A percentile compares a stretch with the other conserved stretches of the same genome.
These are phyloP conservation scores for Hemileia vastatrix DNA, from an alignment of 1,284 basidiomycete species.

Conservation along the genomic window DNA sequence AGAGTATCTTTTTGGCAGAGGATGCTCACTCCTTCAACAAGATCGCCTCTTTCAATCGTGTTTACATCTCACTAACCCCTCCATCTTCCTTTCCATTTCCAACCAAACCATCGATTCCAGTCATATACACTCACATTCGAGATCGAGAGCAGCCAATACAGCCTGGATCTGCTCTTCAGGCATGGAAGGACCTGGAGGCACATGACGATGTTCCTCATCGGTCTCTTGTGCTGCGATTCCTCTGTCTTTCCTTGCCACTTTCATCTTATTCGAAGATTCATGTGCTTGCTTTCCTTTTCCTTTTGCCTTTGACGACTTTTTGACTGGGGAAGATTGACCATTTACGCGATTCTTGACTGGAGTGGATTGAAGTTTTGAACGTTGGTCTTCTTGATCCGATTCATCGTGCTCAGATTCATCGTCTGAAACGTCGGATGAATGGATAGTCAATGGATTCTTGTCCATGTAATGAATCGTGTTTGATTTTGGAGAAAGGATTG, in stretches of 20 bases:
- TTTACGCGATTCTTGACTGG: not conserved
- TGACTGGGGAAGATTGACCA: not conserved
- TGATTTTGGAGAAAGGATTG: not conserved
- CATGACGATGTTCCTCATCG: not conserved
- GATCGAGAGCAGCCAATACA: not conserved
- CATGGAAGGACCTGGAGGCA: not conserved
- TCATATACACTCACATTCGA: not conserved
- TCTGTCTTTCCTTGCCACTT: not conserved
- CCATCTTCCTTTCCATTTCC: too few relatives aligned
- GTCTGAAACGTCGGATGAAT: not conserved
- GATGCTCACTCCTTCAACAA: too few relatives aligned
- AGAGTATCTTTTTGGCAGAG: too few relatives aligned
- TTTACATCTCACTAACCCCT: too few relatives aligned
- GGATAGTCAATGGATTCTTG: not conserved
- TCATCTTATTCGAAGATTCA: not conserved
- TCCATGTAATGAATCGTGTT: not conserved
- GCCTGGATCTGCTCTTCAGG: not conserved
- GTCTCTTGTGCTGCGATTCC: not conserved
- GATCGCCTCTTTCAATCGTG: too few relatives aligned
- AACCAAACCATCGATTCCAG: too few relatives aligned
- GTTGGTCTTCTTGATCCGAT: not conserved
- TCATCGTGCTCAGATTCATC: not conserved
- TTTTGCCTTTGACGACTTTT: not conserved
- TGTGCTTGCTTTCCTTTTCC: not conserved
- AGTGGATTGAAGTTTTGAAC: not conserved